Evolutionary conservation across 805 yeast species (phyloP).

Genomic region (Phaffomyces antillensis): DNA sequence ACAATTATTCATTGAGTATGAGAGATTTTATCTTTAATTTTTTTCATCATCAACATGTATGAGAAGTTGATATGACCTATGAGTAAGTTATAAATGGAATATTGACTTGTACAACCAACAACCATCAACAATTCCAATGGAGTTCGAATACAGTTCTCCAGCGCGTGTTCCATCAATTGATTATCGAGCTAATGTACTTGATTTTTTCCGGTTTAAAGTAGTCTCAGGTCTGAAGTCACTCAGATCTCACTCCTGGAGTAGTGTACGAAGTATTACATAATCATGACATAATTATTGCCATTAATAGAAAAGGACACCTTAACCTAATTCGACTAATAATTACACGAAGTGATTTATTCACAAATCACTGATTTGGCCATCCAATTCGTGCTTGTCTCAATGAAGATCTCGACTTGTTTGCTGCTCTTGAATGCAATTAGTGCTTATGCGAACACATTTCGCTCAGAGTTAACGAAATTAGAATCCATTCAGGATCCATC

Average conservation of each 20-base stretch:
- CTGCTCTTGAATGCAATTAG: background rate
- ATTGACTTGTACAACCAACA: no score
- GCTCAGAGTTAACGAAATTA: conserved; percentile 8
- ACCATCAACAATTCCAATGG: no score
- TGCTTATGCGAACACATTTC: background rate
- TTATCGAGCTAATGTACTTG: no score
- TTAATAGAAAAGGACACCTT: background rate
- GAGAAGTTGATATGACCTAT: no score
- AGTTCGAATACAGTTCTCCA: no score
- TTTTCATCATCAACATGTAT: no score
- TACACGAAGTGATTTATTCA: background rate
- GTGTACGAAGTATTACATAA: background rate
- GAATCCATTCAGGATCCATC: conserved; percentile 20
- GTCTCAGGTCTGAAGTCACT: background rate
- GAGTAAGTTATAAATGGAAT: no score
- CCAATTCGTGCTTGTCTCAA: background rate
- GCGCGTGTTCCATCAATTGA: no score
- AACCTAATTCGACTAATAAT: background rate
- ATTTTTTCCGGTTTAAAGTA: background rate
- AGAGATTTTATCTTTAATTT: no score
- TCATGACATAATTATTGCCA: background rate
- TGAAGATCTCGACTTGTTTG: background rate
- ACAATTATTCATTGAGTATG: no score
- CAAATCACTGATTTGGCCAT: no score
- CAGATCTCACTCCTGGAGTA: background rate